phyloP scores from a whole-genome alignment of 805 yeast genomes.

The Nakazawaea wyomingensis region DNA sequence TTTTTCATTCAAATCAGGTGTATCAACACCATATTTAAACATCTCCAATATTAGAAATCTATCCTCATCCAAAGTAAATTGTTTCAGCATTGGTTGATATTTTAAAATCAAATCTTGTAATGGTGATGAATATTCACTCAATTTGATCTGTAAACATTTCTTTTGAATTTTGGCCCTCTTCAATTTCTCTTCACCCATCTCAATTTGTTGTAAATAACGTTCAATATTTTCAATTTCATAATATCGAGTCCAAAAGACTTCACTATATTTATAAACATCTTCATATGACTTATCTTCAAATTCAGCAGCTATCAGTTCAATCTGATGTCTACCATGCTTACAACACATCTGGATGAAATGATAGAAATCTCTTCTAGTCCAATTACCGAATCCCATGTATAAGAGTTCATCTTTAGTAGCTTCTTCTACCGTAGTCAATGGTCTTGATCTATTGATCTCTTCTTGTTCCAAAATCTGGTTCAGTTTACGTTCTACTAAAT shows the following conservation, averaged over 20 bases:
- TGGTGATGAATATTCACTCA: slow-evolving; percentile 69
- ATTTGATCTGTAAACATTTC: slow-evolving; percentile 72
- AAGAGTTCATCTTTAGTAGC: slow-evolving; percentile 53
- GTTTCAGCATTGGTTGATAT: slow-evolving; percentile 67
- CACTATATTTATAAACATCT: slow-evolving; percentile 74
- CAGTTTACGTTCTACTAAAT: slow-evolving; percentile 29
- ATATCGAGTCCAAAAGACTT: slow-evolving; percentile 76
- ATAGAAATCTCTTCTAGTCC: slow-evolving; percentile 86
- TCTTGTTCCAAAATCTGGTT: slow-evolving; percentile 57
- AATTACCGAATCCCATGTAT: slow-evolving; percentile 66
- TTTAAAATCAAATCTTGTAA: slow-evolving; percentile 69
- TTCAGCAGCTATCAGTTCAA: slow-evolving; percentile 67
- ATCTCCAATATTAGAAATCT: slow-evolving; percentile 77
- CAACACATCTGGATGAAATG: slow-evolving; percentile 71
- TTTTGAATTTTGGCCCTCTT: slow-evolving; percentile 61
- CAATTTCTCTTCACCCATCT: slow-evolving; percentile 82
- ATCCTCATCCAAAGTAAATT: slow-evolving; percentile 87
- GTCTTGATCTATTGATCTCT: slow-evolving; percentile 71
- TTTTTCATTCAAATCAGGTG: slow-evolving; percentile 71
- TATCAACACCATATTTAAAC: slow-evolving; percentile 75
- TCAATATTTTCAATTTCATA: slow-evolving; percentile 86
- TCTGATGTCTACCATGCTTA: slow-evolving; percentile 75
- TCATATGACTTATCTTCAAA: slow-evolving; percentile 77
- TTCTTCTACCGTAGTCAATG: slow-evolving; percentile 80
- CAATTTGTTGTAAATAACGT: slow-evolving; percentile 72